phyloP scores from a whole-genome alignment of 2,329 filamentous ascomycete species.

The Phyllosticta ampelicida region DNA sequence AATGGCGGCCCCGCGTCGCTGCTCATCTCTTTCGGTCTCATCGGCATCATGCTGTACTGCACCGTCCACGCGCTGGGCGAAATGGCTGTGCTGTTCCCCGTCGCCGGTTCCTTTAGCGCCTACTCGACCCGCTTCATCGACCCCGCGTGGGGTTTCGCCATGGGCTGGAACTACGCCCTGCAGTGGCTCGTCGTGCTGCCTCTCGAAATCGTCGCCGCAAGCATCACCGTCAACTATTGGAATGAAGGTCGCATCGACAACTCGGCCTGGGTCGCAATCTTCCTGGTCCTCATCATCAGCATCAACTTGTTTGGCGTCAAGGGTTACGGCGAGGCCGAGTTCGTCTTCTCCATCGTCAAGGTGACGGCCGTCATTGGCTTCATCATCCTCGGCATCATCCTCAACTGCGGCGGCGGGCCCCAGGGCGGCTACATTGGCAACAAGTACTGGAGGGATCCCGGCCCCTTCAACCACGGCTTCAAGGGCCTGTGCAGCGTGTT shows the following conservation, averaged over 20 bases:
- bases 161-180: conserved; percentile 90
- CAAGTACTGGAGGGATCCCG: conserved; percentile 64
- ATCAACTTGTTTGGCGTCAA: conserved; percentile 87
- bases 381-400: conserved; percentile 75
- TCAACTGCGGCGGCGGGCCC: conserved; percentile 63
- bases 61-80: conserved; percentile 88
- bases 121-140: conserved; percentile 90
- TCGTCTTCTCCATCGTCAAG: conserved; percentile 78
- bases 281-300: conserved; percentile 60
- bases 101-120: conserved; percentile 83
- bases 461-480: conserved; percentile 76
- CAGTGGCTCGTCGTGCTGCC: conserved; percentile 81
- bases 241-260: conserved; percentile 39
- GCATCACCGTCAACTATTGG: conserved; percentile 79
- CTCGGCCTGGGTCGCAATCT: conserved; percentile 67
- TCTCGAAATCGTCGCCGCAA: conserved; percentile 76
- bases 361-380: conserved; percentile 78
- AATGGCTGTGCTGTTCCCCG: conserved; percentile 79
- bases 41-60: conserved; percentile 82
- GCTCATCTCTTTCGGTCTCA: conserved; percentile 40
- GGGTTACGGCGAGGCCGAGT: conserved; percentile 83
- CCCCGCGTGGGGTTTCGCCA: conserved; percentile 88
- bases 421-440: conserved; percentile 66
- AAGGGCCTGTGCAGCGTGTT: conserved; percentile 73
- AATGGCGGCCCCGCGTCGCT: conserved; percentile 28